phyloP scores from a whole-genome alignment of 2,329 filamentous ascomycete genomes.

The Botrytis aclada region DNA sequence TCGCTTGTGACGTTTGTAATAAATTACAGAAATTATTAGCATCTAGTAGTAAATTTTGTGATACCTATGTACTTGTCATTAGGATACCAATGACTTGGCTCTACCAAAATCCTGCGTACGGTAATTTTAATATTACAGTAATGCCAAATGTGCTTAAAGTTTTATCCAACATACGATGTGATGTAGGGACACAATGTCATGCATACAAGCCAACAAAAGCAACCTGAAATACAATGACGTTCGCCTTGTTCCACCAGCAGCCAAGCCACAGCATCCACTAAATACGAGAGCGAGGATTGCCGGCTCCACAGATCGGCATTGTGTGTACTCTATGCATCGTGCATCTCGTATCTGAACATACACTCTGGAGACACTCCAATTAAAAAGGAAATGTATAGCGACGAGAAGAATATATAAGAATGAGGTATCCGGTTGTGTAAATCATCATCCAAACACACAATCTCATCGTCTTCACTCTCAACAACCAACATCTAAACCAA shows the following conservation, averaged over 20 bases:
- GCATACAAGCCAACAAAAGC: neutral
- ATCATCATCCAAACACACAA: neutral
- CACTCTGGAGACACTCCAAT: neutral
- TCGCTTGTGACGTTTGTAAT: neutral
- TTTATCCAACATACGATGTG: neutral
- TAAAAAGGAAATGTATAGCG: neutral
- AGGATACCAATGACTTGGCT: neutral
- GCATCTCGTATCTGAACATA: constrained; percentile 6
- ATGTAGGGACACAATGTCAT: neutral
- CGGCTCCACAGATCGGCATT: constrained; percentile 13
- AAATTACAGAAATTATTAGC: neutral
- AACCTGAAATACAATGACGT: neutral
- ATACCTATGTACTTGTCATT: neutral
- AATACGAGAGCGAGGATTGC: constrained; percentile 42
- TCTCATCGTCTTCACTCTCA: neutral
- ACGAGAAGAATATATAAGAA: neutral
- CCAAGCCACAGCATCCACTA: constrained; percentile 36
- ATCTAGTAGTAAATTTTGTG: neutral
- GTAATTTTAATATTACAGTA: neutral
- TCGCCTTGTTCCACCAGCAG: neutral
- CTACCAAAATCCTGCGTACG: neutral
- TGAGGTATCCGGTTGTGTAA: neutral
- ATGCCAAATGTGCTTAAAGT: neutral
- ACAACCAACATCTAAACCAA: constrained; percentile 1
- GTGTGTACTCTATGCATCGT: neutral